Percentiles rank a stretch among this genome's conserved stretches.
phyloP scores from a whole-genome alignment of 1,139 yeast genomes.

The Candida tropicalis region DNA sequence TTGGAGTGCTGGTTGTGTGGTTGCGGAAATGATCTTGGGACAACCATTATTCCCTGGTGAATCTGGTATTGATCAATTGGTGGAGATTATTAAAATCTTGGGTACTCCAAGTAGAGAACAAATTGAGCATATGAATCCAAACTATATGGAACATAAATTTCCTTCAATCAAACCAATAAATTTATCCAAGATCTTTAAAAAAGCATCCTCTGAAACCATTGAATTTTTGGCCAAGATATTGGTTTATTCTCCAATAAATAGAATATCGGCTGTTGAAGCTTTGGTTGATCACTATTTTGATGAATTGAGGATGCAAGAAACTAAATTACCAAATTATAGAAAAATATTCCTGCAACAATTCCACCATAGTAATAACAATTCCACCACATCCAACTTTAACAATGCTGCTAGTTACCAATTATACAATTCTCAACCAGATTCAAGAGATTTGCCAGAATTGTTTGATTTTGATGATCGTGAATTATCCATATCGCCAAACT shows the following conservation, averaged over 20 bases:
- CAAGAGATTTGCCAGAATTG: constrained; percentile 45
- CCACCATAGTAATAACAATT: constrained; percentile 15
- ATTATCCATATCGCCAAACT: constrained; percentile 40
- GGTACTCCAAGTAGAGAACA: constrained; percentile 96
- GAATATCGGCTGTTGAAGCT: constrained; percentile 71
- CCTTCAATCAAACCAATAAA: constrained; percentile 97
- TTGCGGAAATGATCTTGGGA: constrained; percentile 94
- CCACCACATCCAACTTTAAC: constrained; percentile 10
- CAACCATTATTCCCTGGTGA: constrained; percentile 98
- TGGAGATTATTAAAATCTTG: constrained; percentile 90
- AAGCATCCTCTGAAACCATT: constrained; percentile 61
- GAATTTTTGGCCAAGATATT: constrained; percentile 61
- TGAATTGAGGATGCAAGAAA: constrained; percentile 61
- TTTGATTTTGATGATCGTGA: constrained; percentile 55
- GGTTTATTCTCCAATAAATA: constrained; percentile 74
- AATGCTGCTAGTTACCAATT: constrained; percentile 41
- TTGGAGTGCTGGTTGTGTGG: constrained; percentile 98
- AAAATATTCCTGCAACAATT: constrained; percentile 47
- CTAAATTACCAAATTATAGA: constrained; percentile 57
- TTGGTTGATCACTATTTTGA: constrained; percentile 75
- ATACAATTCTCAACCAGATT: constrained; percentile 43
- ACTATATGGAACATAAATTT: constrained; percentile 95
- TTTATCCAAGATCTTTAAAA: constrained; percentile 77
- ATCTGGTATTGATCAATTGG: constrained; percentile 95
- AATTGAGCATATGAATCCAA: constrained; percentile 93